These are phyloP conservation scores for Globisporangium spiculum DNA, from an alignment of 352 stramenopile genomes.

Conservation along the genomic window DNA sequence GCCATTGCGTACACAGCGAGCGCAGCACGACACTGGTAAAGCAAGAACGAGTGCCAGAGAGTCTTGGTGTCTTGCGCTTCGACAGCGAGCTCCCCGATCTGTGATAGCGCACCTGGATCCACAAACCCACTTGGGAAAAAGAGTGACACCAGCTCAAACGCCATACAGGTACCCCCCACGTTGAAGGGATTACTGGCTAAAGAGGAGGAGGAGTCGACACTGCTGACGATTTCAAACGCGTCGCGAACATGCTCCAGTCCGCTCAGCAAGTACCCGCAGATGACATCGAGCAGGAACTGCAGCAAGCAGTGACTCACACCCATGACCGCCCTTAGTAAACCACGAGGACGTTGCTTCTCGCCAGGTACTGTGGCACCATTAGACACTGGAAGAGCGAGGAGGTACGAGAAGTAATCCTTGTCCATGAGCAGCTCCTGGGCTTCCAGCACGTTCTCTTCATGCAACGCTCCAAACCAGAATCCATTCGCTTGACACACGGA, in stretches of 20 bases:
- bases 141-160: constrained; percentile 26
- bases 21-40: constrained; percentile 37
- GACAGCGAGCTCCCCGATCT: constrained; percentile 46
- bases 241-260: constrained; percentile 44
- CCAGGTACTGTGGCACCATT: background rate
- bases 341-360: background rate
- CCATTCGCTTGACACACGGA: constrained; percentile 30
- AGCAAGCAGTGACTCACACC: constrained; percentile 30
- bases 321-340: constrained; percentile 12
- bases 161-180: background rate
- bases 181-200: too few species aligned
- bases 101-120: constrained; percentile 22
- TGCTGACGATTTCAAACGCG: constrained; percentile 13
- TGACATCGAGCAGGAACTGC: constrained; percentile 49
- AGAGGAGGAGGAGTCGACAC: background rate
- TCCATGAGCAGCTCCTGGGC: constrained; percentile 40
- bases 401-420: constrained; percentile 13
- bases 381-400: background rate
- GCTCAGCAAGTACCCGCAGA: constrained; percentile 51
- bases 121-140: constrained; percentile 40
- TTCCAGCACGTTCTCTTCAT: constrained; percentile 31
- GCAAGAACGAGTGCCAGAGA: constrained; percentile 40
- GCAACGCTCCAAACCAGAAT: constrained; percentile 32
- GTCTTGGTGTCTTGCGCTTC: constrained; percentile 39
- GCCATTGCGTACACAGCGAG: background rate